Conservation (phyloP, 2,329 filamentous ascomycete species). For the Trichoderma lentiforme region DNA sequence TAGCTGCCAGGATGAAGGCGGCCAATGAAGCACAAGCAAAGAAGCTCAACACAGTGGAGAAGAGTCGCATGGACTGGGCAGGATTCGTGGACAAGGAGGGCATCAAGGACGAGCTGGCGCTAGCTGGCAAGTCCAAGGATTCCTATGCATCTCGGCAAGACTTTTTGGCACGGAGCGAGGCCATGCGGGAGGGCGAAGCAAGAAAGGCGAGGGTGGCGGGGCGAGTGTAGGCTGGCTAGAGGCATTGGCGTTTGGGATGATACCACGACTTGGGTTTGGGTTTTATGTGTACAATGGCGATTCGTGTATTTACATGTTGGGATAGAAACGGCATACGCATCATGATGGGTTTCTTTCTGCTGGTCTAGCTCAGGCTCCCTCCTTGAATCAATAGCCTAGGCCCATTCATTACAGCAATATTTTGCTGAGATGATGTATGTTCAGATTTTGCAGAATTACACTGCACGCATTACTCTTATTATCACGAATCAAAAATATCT, state of each 20-base stretch:
- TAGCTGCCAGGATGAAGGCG: conserved; percentile 47
- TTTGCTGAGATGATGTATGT: not conserved
- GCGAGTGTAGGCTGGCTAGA: conserved; percentile 24
- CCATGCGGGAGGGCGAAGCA: conserved; percentile 58
- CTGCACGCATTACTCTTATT: not conserved
- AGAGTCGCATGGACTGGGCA: conserved; percentile 71
- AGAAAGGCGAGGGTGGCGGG: conserved; percentile 50
- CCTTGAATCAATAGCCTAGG: not conserved
- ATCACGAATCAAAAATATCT: not conserved
- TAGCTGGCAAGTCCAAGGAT: conserved; percentile 62
- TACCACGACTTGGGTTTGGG: conserved; percentile 24
- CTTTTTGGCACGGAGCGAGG: conserved; percentile 63
- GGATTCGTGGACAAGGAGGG: conserved; percentile 69
- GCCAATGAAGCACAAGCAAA: conserved; percentile 52
- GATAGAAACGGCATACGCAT: not conserved
- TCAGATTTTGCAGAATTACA: not conserved
- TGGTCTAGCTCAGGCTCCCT: not conserved
- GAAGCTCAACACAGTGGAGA: conserved; percentile 69
- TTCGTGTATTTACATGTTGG: not conserved
- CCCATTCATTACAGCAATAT: not conserved
- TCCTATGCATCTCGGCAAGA: conserved; percentile 61
- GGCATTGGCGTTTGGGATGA: conserved; percentile 27
- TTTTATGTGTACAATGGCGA: not conserved
- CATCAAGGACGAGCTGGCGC: conserved; percentile 64
- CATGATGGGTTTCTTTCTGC: not conserved